Conservation (phyloP, 306 rosid species). For the Vachellia collinsii region DNA sequence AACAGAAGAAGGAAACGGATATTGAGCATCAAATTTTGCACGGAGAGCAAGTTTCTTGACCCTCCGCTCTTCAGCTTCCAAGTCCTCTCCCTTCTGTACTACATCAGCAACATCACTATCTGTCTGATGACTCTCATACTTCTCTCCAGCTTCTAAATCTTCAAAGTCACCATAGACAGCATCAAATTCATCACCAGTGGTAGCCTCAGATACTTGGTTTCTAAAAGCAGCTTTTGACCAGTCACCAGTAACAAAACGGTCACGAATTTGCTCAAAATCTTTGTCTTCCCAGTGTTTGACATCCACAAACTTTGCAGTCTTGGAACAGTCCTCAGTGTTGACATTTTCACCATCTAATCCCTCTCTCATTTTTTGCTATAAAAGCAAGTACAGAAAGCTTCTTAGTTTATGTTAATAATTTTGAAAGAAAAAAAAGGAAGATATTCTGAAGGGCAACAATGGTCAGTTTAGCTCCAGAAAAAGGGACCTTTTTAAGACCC, state of each 20-base stretch:
- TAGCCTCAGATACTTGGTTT: constrained; percentile 49
- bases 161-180: constrained; percentile 83
- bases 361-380: constrained; percentile 48
- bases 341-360: constrained; percentile 53
- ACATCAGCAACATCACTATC: constrained; percentile 36
- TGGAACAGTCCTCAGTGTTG: constrained; percentile 78
- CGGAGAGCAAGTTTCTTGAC: constrained; percentile 83
- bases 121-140: constrained; percentile 40
- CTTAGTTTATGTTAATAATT: constrained; percentile 32
- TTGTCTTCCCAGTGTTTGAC: constrained; percentile 55
- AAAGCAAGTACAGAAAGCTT: constrained; percentile 17
- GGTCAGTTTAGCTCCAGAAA: background rate
- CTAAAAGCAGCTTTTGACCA: constrained; percentile 85
- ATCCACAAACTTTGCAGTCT: constrained; percentile 51
- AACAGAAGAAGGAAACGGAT: constrained; percentile 59
- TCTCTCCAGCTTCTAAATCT: constrained; percentile 87
- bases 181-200: constrained; percentile 54
- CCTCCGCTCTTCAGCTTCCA: constrained; percentile 67
- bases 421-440: background rate
- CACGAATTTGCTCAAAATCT: constrained; percentile 58
- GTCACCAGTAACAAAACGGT: constrained; percentile 86
- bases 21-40: constrained; percentile 85
- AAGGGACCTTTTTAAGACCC: background rate
- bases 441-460: constrained; percentile 17
- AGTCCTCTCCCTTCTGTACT: constrained; percentile 48